Conservation (phyloP, 2,329 filamentous ascomycete genomes). For the Scedosporium aurantiacum region DNA sequence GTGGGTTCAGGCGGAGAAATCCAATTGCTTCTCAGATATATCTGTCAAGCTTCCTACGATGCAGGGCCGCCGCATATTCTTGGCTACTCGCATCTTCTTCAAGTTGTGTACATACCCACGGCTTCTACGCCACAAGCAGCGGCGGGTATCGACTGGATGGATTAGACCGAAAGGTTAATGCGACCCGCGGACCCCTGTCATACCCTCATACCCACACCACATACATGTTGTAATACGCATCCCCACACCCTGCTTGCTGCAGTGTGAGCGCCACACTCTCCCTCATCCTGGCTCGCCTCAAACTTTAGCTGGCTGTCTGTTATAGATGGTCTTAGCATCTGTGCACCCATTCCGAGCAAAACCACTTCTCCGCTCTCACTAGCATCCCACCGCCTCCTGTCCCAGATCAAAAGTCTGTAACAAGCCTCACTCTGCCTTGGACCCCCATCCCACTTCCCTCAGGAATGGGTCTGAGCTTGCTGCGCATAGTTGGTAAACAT, state of each 20-base stretch:
- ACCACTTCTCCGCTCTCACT: background rate
- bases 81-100: too few relatives aligned
- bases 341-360: background rate
- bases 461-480: background rate
- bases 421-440: background rate
- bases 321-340: background rate
- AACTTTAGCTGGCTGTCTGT: background rate
- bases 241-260: background rate
- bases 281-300: background rate
- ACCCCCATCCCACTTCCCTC: background rate
- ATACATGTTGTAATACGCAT: background rate
- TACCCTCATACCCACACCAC: background rate
- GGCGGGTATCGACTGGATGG: background rate
- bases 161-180: background rate
- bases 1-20: background rate
- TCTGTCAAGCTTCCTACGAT: background rate
- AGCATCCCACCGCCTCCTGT: background rate
- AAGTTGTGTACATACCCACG: too few relatives aligned
- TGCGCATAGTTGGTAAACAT: background rate
- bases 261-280: background rate
- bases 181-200: background rate
- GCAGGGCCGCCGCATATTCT: background rate
- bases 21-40: background rate
- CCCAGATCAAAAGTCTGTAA: background rate
- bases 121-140: background rate